phyloP scores from a whole-genome alignment of 768 basidiomycete genomes.

The Leucosporidium creatinivorum region DNA sequence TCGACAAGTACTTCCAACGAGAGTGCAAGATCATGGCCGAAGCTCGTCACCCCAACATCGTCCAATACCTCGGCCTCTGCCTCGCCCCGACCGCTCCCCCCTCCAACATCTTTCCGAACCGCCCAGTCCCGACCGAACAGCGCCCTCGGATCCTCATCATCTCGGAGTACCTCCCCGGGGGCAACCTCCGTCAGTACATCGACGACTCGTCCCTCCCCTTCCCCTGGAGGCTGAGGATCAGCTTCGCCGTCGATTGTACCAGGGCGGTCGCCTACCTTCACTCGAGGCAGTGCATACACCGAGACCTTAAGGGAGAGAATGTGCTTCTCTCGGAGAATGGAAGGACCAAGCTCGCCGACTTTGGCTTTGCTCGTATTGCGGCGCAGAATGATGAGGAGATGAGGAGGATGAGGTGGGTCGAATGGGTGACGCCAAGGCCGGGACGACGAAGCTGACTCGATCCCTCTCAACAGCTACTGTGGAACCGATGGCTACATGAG shows the following conservation, averaged over 20 bases:
- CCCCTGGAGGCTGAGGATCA: slow-evolving; percentile 86
- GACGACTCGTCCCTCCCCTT: slow-evolving; percentile 50
- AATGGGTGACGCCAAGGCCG: neutral
- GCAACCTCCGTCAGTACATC: slow-evolving; percentile 83
- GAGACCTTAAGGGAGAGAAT: slow-evolving; percentile 94
- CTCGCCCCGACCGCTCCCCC: slow-evolving; percentile 39
- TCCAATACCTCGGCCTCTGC: slow-evolving; percentile 83
- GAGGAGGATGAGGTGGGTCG: slow-evolving; percentile 35
- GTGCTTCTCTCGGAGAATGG: slow-evolving; percentile 78
- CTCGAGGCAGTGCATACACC: slow-evolving; percentile 63
- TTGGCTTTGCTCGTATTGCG: slow-evolving; percentile 92
- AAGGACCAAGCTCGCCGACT: slow-evolving; percentile 95
- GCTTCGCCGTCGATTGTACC: slow-evolving; percentile 89
- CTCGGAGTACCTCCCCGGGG: slow-evolving; percentile 71
- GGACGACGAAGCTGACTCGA: neutral
- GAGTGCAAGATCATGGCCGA: slow-evolving; percentile 96
- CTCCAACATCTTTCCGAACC: neutral
- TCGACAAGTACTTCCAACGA: slow-evolving; percentile 95
- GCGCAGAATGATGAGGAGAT: slow-evolving; percentile 82
- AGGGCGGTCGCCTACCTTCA: slow-evolving; percentile 60
- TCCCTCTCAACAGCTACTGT: slow-evolving; percentile 38
- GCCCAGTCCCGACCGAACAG: neutral
- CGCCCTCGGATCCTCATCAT: slow-evolving; percentile 87
- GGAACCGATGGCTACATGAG: slow-evolving; percentile 40
- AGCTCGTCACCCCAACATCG: slow-evolving; percentile 41